A percentile compares a stretch with the other conserved stretches of the same genome.
phyloP scores from a whole-genome alignment of 1,139 yeast genomes.

The Suhomyces terraborum region DNA sequence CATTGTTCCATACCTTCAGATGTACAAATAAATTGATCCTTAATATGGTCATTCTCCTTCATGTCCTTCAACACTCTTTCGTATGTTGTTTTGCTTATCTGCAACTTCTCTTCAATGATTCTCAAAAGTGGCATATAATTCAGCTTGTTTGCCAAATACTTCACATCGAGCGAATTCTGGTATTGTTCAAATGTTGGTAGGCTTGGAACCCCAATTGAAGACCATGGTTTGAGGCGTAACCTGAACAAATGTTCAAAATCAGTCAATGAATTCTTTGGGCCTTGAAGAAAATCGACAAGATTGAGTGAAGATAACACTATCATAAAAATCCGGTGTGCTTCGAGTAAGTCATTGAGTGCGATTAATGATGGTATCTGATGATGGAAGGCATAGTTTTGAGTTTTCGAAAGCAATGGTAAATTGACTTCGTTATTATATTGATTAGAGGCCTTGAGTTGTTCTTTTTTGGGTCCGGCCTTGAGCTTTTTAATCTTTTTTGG shows the following conservation, averaged over 20 bases:
- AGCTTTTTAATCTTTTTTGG: constrained; percentile 53
- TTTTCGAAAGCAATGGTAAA: constrained; percentile 29
- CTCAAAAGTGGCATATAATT: constrained; percentile 15
- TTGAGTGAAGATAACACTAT: constrained; percentile 28
- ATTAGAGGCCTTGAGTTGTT: constrained; percentile 30
- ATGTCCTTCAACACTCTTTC: constrained; percentile 15
- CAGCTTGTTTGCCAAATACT: constrained; percentile 8
- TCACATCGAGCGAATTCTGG: constrained; percentile 20
- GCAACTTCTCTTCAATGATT: constrained; percentile 15
- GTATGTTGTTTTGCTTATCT: constrained; percentile 13
- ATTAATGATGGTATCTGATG: constrained; percentile 18
- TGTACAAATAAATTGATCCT: constrained; percentile 19
- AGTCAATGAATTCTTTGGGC: constrained; percentile 42
- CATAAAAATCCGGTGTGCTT: constrained; percentile 26
- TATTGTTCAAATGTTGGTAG: constrained; percentile 51
- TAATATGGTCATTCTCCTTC: constrained; percentile 15
- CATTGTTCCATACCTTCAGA: constrained; percentile 24
- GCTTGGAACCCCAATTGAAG: constrained; percentile 79
- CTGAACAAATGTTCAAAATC: constrained; percentile 56
- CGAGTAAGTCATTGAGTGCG: constrained; percentile 38
- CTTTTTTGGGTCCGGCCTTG: constrained; percentile 47
- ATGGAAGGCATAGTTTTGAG: constrained; percentile 21
- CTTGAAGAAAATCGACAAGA: constrained; percentile 32
- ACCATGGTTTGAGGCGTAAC: constrained; percentile 79
- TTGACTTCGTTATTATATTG: constrained; percentile 21